Conservation (phyloP, 805 yeast genomes). For the Kuraishia molischiana region DNA sequence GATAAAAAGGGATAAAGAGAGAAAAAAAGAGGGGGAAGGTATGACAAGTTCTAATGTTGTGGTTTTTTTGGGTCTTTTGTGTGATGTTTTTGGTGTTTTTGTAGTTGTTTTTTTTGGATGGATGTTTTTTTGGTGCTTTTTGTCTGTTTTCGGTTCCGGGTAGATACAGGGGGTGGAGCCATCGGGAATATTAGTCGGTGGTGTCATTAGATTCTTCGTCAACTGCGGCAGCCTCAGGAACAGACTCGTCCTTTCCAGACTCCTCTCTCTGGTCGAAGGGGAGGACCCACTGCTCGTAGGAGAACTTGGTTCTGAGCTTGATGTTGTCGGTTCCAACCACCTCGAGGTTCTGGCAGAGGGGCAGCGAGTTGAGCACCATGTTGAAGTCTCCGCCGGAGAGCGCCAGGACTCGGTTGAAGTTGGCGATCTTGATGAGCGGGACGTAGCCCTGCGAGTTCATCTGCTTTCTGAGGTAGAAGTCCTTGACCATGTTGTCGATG, state of each 20-base stretch:
- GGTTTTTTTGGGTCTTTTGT: too few species aligned
- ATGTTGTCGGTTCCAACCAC: slow-evolving; percentile 33
- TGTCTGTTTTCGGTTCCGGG: too few species aligned
- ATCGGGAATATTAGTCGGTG: too few species aligned
- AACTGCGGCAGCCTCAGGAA: slow-evolving; percentile 8
- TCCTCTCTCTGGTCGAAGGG: slow-evolving; percentile 38
- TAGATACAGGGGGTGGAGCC: too few species aligned
- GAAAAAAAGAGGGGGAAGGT: too few species aligned
- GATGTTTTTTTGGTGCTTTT: too few species aligned
- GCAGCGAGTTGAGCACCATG: slow-evolving; percentile 45
- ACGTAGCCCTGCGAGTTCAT: slow-evolving; percentile 75
- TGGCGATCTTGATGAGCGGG: slow-evolving; percentile 48
- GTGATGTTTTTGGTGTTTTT: background rate
- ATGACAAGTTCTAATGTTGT: too few species aligned
- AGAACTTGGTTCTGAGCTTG: slow-evolving; percentile 50
- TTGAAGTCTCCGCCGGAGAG: slow-evolving; percentile 46
- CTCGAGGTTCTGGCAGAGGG: slow-evolving; percentile 37
- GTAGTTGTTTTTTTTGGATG: background rate
- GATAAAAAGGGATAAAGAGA: too few species aligned
- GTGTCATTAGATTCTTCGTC: too few species aligned
- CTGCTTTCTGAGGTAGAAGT: slow-evolving; percentile 69
- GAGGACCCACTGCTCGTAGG: slow-evolving; percentile 63
- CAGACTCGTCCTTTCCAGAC: slow-evolving; percentile 32
- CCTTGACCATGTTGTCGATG: slow-evolving; percentile 78
- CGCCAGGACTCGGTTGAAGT: slow-evolving; percentile 68